A percentile compares a stretch with the other conserved stretches of the same genome.
These are phyloP conservation scores for Boehmeria nivea DNA, from an alignment of 306 rosid species.

Conservation along the genomic window DNA sequence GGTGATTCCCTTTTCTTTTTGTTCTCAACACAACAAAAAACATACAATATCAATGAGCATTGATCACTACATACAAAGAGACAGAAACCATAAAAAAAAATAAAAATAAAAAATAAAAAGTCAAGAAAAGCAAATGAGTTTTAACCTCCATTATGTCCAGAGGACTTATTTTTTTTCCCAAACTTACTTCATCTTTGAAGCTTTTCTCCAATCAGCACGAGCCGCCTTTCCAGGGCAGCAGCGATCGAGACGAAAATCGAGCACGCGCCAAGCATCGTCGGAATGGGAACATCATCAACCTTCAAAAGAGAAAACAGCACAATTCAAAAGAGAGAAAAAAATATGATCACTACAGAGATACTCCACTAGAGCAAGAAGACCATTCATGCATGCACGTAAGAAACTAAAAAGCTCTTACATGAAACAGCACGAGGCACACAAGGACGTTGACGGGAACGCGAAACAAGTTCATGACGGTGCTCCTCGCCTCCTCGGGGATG, in stretches of 20 bases:
- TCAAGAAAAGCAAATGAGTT: too few relatives aligned
- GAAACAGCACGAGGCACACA: slow-evolving; percentile 88
- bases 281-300: slow-evolving; percentile 94
- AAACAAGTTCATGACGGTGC: slow-evolving; percentile 98
- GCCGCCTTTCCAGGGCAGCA: slow-evolving; percentile 77
- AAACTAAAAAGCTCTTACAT: slow-evolving; percentile 48
- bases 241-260: slow-evolving; percentile 83
- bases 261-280: slow-evolving; percentile 97
- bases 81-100: too few relatives aligned
- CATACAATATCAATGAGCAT: too few relatives aligned
- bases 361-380: background rate
- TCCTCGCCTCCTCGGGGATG: slow-evolving; percentile 97
- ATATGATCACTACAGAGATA: too few relatives aligned
- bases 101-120: too few relatives aligned
- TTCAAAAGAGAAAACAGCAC: too few relatives aligned
- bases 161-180: too few relatives aligned
- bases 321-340: slow-evolving; percentile 1
- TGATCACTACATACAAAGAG: too few relatives aligned
- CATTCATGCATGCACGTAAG: background rate
- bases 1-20: too few relatives aligned
- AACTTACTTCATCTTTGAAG: slow-evolving; percentile 64
- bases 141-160: too few relatives aligned
- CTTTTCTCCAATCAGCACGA: slow-evolving; percentile 56
- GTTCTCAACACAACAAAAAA: too few relatives aligned
- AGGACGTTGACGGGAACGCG: slow-evolving; percentile 94